Evolutionary conservation across 2,329 filamentous ascomycete genomes (phyloP).

Genomic region (Alternaria consortialis): DNA sequence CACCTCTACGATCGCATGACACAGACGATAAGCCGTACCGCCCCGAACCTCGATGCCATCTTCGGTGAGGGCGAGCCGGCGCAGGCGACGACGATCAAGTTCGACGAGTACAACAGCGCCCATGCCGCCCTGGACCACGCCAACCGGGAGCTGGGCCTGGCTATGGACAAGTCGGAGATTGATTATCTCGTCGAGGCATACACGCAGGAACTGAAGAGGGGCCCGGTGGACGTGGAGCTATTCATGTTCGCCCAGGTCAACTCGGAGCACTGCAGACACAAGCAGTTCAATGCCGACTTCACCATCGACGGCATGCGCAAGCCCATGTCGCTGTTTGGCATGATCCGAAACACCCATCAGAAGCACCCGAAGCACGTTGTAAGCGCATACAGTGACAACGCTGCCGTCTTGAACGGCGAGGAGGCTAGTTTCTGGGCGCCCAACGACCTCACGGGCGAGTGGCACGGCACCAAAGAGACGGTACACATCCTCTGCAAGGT

Average conservation of each 20-base stretch:
- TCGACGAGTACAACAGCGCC: constrained; percentile 70
- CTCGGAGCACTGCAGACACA: constrained; percentile 89
- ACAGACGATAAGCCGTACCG: constrained; percentile 73
- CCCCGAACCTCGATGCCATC: constrained; percentile 77
- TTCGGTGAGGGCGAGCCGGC: constrained; percentile 75
- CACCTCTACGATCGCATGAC: constrained; percentile 95
- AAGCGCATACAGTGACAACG: constrained; percentile 97
- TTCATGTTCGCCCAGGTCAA: constrained; percentile 99
- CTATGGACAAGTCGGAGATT: constrained; percentile 87
- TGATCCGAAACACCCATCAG: constrained; percentile 95
- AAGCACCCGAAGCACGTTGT: constrained; percentile 81
- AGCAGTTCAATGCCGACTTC: constrained; percentile 97
- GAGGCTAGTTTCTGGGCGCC: constrained; percentile 84
- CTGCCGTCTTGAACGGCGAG: constrained; percentile 84
- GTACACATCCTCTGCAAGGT: constrained; percentile 93
- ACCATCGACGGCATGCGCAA: constrained; percentile 87
- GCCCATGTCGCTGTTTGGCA: constrained; percentile 84
- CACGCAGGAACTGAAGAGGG: constrained; percentile 68
- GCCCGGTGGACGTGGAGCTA: constrained; percentile 88
- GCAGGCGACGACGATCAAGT: constrained; percentile 78
- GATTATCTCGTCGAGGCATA: constrained; percentile 92
- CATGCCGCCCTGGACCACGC: constrained; percentile 79
- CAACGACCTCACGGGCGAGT: constrained; percentile 83
- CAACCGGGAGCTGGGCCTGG: constrained; percentile 84
- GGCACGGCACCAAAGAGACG: constrained; percentile 84